phyloP scores from a whole-genome alignment of 2,329 filamentous ascomycete genomes.

The Stemphylium lycopersici region DNA sequence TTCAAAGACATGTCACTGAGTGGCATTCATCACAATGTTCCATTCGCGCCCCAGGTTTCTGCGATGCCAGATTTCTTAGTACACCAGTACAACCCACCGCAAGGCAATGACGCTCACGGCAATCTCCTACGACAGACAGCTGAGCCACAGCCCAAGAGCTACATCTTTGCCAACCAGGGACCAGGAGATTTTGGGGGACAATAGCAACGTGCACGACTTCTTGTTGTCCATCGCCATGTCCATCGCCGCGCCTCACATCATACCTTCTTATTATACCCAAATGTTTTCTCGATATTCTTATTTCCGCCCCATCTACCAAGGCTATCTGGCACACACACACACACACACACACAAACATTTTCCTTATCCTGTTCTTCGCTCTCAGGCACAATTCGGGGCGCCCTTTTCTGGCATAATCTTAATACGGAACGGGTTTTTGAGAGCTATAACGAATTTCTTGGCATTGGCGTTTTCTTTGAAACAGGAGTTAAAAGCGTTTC shows the following conservation, averaged over 20 bases:
- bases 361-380: not conserved
- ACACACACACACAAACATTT: not conserved
- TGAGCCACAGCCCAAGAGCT: conserved; percentile 52
- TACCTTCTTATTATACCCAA: conserved; percentile 15
- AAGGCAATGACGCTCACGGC: conserved; percentile 44
- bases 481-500: conserved; percentile 12
- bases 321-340: not conserved
- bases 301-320: not conserved
- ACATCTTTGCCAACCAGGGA: conserved; percentile 56
- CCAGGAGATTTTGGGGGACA: conserved; percentile 50
- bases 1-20: conserved; percentile 36
- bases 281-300: conserved; percentile 9
- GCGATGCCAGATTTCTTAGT: conserved; percentile 51
- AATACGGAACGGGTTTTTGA: conserved; percentile 6
- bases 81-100: conserved; percentile 56
- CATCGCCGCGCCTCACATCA: conserved; percentile 1
- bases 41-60: conserved; percentile 39
- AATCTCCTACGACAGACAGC: conserved; percentile 34
- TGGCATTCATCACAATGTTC: conserved; percentile 42
- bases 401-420: conserved; percentile 10
- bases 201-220: conserved; percentile 1
- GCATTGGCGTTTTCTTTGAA: conserved; percentile 5
- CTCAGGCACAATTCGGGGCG: not conserved
- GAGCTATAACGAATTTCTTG: conserved; percentile 3
- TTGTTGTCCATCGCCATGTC: not conserved